A percentile compares a stretch with the other conserved stretches of the same genome.
Evolutionary conservation across 495 filamentous ascomycete genomes (phyloP).

Genomic region (Polyplosphaeria fusca): DNA sequence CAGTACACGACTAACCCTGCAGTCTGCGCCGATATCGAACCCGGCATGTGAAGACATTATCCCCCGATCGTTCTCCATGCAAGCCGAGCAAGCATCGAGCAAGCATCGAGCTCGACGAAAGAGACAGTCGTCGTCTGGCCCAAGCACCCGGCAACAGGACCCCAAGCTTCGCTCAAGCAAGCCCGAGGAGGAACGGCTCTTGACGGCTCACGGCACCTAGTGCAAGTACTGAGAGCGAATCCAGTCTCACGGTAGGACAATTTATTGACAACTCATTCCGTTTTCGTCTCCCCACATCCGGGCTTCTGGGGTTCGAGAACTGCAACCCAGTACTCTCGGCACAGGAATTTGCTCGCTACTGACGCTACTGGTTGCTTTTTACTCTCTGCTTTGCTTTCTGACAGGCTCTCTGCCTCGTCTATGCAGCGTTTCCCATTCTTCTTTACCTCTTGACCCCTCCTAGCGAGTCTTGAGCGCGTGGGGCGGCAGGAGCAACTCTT

Average conservation of each 20-base stretch:
- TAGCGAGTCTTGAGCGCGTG: neutral
- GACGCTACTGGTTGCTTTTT: slow-evolving; percentile 8
- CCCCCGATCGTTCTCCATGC: no score
- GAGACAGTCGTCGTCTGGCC: no score
- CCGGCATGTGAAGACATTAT: no score
- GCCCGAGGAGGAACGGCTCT: neutral
- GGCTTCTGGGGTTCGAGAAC: slow-evolving; percentile 3
- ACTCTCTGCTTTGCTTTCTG: neutral
- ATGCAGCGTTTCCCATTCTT: neutral
- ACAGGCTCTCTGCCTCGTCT: neutral
- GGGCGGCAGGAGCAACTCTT: neutral
- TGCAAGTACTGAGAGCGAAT: neutral
- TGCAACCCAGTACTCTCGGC: slow-evolving; percentile 1
- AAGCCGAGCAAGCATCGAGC: no score
- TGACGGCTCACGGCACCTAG: slow-evolving; percentile 3
- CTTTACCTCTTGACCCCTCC: neutral
- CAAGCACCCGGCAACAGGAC: no score
- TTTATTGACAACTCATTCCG: neutral
- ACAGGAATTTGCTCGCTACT: neutral
- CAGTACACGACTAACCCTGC: neutral
- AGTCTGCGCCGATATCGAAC: neutral
- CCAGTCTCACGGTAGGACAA: slow-evolving; percentile 9
- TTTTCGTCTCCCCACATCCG: slow-evolving; percentile 2
- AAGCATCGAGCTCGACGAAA: no score
- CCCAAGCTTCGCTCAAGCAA: neutral